Evolutionary conservation across 352 stramenopile genomes (phyloP), one percentile per base, ranked within the genome.

Genomic region (Halophytophthora polymorphica): DNA sequence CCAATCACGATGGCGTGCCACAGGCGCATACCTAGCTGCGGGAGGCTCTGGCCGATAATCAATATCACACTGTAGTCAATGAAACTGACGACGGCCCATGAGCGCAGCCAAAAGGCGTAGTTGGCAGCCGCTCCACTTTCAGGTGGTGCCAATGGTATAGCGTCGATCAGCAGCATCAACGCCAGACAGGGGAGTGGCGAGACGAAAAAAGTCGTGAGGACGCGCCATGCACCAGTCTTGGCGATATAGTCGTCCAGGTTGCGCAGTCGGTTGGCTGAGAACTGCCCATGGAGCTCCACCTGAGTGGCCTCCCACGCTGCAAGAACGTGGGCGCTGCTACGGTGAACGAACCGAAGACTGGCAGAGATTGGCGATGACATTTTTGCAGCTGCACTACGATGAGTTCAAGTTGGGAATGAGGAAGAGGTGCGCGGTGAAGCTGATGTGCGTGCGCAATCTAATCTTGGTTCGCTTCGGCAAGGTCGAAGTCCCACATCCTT

Each of bases 211-310:
- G 73, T 19, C 3, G 50, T 11, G 0, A 57, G 14, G 12, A 61
- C 25, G 0, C 56, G 55, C 10, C 6, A 0, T 4, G 12, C 3
- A n/a, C 21, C 48, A 1, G 46, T 34, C 1, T 15, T 13, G 2
- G 21, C 6, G n/a, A 22, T 12, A 45, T 60, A 69, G 6, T 11
- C 18, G 1, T 34, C 15, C 28, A 61, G 15, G 2, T 25, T 12
- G 12, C 6, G 2, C 45, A 63, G 36, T 33, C 57, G 58, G 39
- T 61, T 28, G 47, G 58, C 10, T 3, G 61, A 71, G 58, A 59
- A 75, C 35, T 69, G 53, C 18, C 61, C 66, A 5, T 75, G 54
- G 7, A 66, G 58, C 53, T 75, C 66, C 13, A 75, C 61, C 19
- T 71, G 57, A 0, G 52, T 13, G 13, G 46, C 33, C 15, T 63